phyloP scores from a whole-genome alignment of 805 yeast species.

The Wickerhamomyces rabaulensis region DNA sequence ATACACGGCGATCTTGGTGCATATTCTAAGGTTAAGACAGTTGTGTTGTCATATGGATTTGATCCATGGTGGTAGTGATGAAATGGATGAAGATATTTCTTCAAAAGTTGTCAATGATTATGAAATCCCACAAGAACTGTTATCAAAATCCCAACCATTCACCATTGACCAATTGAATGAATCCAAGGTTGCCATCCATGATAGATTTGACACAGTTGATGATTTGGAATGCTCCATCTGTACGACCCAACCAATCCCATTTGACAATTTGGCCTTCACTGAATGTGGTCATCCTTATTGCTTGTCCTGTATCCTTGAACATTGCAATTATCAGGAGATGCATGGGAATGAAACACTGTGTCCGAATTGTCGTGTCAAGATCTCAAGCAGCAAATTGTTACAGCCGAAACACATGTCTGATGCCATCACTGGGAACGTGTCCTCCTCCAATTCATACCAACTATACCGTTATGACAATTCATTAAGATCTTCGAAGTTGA shows the following conservation, averaged over 20 bases:
- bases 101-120: constrained; percentile 8
- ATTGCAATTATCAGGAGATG: constrained; percentile 59
- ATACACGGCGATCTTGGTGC: constrained; percentile 77
- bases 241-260: constrained; percentile 56
- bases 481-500: constrained; percentile 63
- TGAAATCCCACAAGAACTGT: constrained; percentile 18
- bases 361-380: constrained; percentile 65
- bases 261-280: constrained; percentile 52
- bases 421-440: constrained; percentile 11
- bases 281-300: constrained; percentile 84
- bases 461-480: constrained; percentile 22
- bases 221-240: constrained; percentile 82
- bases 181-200: constrained; percentile 24
- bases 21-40: constrained; percentile 79
- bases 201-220: constrained; percentile 28
- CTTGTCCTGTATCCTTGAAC: constrained; percentile 64
- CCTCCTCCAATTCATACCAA: constrained; percentile 4
- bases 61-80: constrained; percentile 44
- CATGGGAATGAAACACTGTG: constrained; percentile 49
- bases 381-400: constrained; percentile 43
- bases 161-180: constrained; percentile 11
- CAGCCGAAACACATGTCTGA: constrained; percentile 21
- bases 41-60: constrained; percentile 80
- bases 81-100: constrained; percentile 45
- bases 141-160: constrained; percentile 5